phyloP scores from a whole-genome alignment of 345 rosid genomes.

The Hibiscus mutabilis region DNA sequence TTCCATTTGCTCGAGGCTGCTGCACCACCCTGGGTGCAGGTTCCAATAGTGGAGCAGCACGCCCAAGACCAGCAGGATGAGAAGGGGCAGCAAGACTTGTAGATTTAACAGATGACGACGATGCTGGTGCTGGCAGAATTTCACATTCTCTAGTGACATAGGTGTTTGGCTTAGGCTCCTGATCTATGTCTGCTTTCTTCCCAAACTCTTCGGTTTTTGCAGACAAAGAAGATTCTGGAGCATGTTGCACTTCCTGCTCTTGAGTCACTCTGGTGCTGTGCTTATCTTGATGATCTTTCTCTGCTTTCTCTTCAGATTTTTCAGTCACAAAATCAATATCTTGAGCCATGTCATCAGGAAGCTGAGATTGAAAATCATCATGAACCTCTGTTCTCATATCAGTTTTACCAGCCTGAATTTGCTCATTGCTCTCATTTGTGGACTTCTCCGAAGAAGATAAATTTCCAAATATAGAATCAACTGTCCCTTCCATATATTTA shows the following conservation, averaged over 20 bases:
- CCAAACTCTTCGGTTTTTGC: not conserved
- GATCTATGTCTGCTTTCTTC: slow-evolving; percentile 21
- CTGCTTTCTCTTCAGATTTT: too few species aligned
- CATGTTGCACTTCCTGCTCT: too few species aligned
- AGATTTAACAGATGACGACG: slow-evolving; percentile 31
- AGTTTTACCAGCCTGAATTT: slow-evolving; percentile 15
- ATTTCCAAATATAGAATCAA: slow-evolving; percentile 12
- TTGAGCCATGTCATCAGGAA: slow-evolving; percentile 20
- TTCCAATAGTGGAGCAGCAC: slow-evolving; percentile 72
- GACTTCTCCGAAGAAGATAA: slow-evolving; percentile 19
- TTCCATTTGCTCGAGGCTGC: slow-evolving; percentile 75
- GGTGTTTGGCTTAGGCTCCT: slow-evolving; percentile 21
- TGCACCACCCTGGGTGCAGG: slow-evolving; percentile 68
- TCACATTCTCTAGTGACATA: slow-evolving; percentile 26
- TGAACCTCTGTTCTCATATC: slow-evolving; percentile 18
- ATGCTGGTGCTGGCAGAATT: slow-evolving; percentile 15
- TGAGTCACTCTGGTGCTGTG: too few species aligned
- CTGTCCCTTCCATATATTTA: slow-evolving; percentile 15
- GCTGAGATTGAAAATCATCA: slow-evolving; percentile 17
- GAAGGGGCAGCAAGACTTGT: slow-evolving; percentile 30
- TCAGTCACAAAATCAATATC: not conserved
- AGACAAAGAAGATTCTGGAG: not conserved
- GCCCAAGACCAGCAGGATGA: slow-evolving; percentile 94
- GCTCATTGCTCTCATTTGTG: slow-evolving; percentile 17
- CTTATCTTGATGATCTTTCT: too few species aligned